Evolutionary conservation across 495 filamentous ascomycete genomes (phyloP), one percentile per base, ranked within the genome.

Genomic region (Penicillium lagena): DNA sequence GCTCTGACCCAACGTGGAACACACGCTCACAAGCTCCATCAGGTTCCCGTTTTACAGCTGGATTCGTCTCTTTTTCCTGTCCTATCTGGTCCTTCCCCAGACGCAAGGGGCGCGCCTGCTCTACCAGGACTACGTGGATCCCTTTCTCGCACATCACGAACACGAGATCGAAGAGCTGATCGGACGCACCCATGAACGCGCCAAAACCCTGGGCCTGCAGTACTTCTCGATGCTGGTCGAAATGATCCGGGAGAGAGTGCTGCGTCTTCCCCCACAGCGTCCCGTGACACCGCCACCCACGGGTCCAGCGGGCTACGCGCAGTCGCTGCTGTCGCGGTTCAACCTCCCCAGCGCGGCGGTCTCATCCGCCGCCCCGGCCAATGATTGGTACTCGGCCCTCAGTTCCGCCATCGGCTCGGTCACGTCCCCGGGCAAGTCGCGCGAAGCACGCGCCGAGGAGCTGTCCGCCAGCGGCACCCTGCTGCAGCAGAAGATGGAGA

Each of bases 41-140:
- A 88, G 85, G 85, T 68, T 97, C 43, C 93, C 94, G 30, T 95
- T 97, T 72, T 99, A 96, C 70, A 77, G 88, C 56, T 96, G 87
- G 76, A 74, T 95, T 62, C 90, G 94, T 50, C 81, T 95, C 37
- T 71, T 78, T 55, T 83, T 93, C 71, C 82, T 95, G 62, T 79
- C 89, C 53, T 99, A 96, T 74, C 90, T 99, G 47, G 89, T 99
- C 49, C 83, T 96, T n/a, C 93, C 93, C 1, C 90, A 95, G 64
- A 90, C 87, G 34, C 90, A 96, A 59, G 93, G 93, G 55, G 90
- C 90, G 40, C 83, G 82, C 29, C 66, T 83, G 42, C 72, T 97
- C 51, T 99, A 97, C 69, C 77, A 86, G 55, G 72, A 76, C 30
- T 83, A 96, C 62, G 75, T 99, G 47, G 79, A 94, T 58, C 93